Evolutionary conservation across 164 flowering plant species (phyloP), one percentile per base, ranked within the genome.

Genomic region (Nelumbo lutea): DNA sequence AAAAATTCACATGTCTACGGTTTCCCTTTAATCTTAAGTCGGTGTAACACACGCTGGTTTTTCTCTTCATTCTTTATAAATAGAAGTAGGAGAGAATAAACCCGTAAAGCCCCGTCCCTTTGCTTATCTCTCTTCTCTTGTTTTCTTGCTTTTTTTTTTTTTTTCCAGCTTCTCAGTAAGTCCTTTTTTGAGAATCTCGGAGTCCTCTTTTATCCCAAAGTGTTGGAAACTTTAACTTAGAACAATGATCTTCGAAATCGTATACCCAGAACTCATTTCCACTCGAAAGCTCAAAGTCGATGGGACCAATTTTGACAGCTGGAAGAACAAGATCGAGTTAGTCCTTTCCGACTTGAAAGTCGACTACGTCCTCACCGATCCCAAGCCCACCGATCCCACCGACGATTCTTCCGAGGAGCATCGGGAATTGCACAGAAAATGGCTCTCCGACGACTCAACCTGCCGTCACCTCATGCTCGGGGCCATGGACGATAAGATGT

Each of bases 321-420:
- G 74, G 69, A 71, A 65, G 60, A 8, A 4, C 9, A 67, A 67
- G 42, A 57, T 67, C 6, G 52, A 38, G 9, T 44, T 71, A 50
- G 64, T 65, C 65, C 50, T 65, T 44, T 59, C 11, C 43, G 64
- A 65, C 15, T 27, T 48, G 9, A 51, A n/a, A n/a, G 64, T 71
- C 64, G 13, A 51, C 14, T 65, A 71, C 59, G 74, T 71, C 15
- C 74, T 71, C 64, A 39, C 56, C 4, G 69, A 71, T 42, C 73
- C 73, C 1, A 71, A 57, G 44, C 70, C 70, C 53, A 15, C 68
- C 9, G 63, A 64, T 7, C 46, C 52, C 42, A 56, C 63, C 3
- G 44, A 47, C n/a, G 39, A 5, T 5, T 39, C 60, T 40, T 27
- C 61, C 1, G 0, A 2, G 5, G n/a, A n/a, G 2, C 10, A 57